Evolutionary conservation across 305 asterid species (phyloP).

Genomic region (Solanum hybrid): DNA sequence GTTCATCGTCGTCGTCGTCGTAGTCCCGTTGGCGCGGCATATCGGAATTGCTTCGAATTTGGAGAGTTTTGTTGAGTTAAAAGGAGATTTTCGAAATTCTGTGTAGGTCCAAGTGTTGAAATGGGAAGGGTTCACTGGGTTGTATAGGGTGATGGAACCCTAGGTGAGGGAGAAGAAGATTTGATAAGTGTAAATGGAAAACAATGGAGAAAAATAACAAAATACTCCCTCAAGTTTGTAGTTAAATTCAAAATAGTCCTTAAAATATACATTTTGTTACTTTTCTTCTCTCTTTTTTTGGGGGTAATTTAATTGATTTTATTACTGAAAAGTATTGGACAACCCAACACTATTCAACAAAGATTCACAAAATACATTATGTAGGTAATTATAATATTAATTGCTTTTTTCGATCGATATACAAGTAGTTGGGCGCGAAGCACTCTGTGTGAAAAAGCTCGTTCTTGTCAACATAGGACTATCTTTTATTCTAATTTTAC

Average conservation of each 20-base stretch:
- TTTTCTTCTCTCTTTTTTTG: neutral
- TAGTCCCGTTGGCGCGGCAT: constrained; percentile 52
- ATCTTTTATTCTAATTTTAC: neutral
- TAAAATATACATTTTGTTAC: neutral
- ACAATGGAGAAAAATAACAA: neutral
- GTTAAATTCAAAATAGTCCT: neutral
- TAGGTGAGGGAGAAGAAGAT: neutral
- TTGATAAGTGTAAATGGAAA: neutral
- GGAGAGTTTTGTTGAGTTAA: neutral
- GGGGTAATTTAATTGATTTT: neutral
- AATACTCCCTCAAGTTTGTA: neutral
- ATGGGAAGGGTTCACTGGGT: neutral
- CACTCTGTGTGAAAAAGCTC: neutral
- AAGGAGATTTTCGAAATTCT: neutral
- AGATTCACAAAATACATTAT: neutral
- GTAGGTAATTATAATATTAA: neutral
- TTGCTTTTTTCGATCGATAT: no score
- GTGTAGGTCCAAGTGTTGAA: neutral
- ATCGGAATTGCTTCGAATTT: neutral
- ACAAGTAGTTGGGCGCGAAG: no score
- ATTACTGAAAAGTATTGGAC: neutral
- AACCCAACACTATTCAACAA: neutral
- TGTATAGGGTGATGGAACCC: constrained; percentile 1
- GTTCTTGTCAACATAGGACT: neutral
- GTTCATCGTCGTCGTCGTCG: constrained; percentile 53